A percentile compares a stretch with the other conserved stretches of the same genome.
Evolutionary conservation across 345 rosid species (phyloP).

Genomic region (Linum trigynum): DNA sequence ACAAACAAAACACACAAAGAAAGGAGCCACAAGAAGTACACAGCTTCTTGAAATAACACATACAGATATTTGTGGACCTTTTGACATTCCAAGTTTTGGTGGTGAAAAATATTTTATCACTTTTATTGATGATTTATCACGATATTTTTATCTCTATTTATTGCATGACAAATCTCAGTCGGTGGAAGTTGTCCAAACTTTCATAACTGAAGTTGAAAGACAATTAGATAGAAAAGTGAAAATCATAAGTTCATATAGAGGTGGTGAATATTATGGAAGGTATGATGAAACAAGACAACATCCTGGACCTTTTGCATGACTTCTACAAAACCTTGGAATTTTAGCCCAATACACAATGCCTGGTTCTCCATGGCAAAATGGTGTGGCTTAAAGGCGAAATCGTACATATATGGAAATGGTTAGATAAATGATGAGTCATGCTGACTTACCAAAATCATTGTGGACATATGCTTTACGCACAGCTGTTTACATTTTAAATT

Average conservation of each 20-base stretch:
- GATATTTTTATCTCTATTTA: neutral
- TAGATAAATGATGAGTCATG: neutral
- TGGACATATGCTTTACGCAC: neutral
- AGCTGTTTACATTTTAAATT: neutral
- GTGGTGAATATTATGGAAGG: neutral
- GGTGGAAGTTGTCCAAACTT: neutral
- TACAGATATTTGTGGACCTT: neutral
- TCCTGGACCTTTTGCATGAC: neutral
- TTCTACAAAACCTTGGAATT: neutral
- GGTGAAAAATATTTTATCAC: neutral
- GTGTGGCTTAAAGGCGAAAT: neutral
- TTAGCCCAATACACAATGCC: neutral
- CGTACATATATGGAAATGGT: neutral
- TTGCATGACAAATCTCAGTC: neutral
- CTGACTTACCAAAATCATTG: neutral
- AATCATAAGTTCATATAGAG: neutral
- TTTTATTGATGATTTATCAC: neutral
- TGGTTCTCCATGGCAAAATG: neutral
- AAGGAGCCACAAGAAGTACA: neutral
- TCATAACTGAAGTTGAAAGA: neutral
- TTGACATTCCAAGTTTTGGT: neutral
- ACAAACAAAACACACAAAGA: neutral
- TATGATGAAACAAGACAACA: neutral
- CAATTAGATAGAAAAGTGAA: neutral
- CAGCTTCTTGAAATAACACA: neutral